Base-by-base conservation (phyloP, 2,329 filamentous ascomycete species). In the Pseudopithomyces maydicus region DNA sequence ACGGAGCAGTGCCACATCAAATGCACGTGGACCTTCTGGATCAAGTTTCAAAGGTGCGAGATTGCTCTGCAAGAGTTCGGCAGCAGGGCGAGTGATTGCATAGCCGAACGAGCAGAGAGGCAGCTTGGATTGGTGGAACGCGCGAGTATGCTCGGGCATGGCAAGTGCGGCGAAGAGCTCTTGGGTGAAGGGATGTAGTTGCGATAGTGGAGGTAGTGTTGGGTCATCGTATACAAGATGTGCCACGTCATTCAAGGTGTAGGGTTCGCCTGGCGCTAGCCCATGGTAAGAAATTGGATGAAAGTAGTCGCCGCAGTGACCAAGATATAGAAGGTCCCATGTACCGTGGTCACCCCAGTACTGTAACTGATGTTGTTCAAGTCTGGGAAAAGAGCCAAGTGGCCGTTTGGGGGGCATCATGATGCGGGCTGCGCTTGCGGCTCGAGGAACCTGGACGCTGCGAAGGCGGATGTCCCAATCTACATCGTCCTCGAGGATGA, bases 21-120 rank as follows among this genome's bases (percentile, higher is more conserved):
- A 80, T 23, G 78, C 78, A 44, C 70, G 64, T 10, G 72, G 62
- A 3, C 72, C 69, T 33, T 66, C 61, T 15, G 65, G 61, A 14
- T 42, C 61, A 10, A 73, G 60, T 43, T 66, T 68, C 1, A 70
- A 57, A 1, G 73, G 71, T 2, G 78, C 78, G 44, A 79, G 72
- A 32, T 79, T 74, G 45, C 64, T 63, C 26, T 79, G 66, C 1
- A 80, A 64, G 22, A 72, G 74, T 47, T 71, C 62, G 11, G 78
- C 78, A 11, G 76, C 72, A 15, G 66, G 50, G 29, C 78, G 74
- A 0, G 77, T 79, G 7, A 80, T 65, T 14, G 77, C 78, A 59
- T 78, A 80, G 50, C 74, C 78, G 55, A 80, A 80, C 75, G 78
- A 79, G 63, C 78, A 80, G 23, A 80, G 74, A 0, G 78, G 78